A percentile compares a stretch with the other conserved stretches of the same genome.
phyloP scores from a whole-genome alignment of 2,329 filamentous ascomycete species.

The Apiospora kogelbergensis region DNA sequence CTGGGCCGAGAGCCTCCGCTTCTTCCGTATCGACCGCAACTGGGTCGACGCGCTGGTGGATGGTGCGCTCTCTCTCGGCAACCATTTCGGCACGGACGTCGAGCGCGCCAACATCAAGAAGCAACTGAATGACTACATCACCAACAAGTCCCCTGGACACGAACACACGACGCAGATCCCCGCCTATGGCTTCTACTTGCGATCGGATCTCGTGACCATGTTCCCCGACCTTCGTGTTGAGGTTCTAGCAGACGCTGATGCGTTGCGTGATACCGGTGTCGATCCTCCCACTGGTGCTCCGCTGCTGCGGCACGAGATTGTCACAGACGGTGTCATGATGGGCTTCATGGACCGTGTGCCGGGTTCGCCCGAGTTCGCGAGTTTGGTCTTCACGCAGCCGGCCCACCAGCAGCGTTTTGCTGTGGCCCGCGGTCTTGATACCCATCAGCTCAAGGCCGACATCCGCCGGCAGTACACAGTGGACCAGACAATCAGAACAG shows the following conservation, averaged over 20 bases:
- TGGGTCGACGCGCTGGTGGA: constrained; percentile 45
- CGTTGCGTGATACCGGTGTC: too few relatives aligned
- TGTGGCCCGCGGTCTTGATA: constrained; percentile 19
- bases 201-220: constrained; percentile 35
- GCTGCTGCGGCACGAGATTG: not conserved
- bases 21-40: constrained; percentile 44
- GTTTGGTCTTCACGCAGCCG: constrained; percentile 34
- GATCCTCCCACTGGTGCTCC: not conserved
- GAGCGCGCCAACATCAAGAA: constrained; percentile 32
- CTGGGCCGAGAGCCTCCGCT: constrained; percentile 40
- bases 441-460: constrained; percentile 15
- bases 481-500: not conserved
- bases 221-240: constrained; percentile 38
- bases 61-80: constrained; percentile 41
- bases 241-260: constrained; percentile 20
- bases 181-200: constrained; percentile 38
- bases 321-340: not conserved
- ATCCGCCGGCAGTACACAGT: constrained; percentile 28
- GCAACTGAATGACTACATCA: constrained; percentile 33
- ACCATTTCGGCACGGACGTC: constrained; percentile 33
- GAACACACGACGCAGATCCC: constrained; percentile 32
- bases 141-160: constrained; percentile 2
- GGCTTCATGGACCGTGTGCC: constrained; percentile 17
- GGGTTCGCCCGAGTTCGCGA: constrained; percentile 22
- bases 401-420: constrained; percentile 39